A percentile compares a stretch with the other conserved stretches of the same genome.
Evolutionary conservation across 768 basidiomycete species (phyloP).

Genomic region (Boletus tylopilopsis): DNA sequence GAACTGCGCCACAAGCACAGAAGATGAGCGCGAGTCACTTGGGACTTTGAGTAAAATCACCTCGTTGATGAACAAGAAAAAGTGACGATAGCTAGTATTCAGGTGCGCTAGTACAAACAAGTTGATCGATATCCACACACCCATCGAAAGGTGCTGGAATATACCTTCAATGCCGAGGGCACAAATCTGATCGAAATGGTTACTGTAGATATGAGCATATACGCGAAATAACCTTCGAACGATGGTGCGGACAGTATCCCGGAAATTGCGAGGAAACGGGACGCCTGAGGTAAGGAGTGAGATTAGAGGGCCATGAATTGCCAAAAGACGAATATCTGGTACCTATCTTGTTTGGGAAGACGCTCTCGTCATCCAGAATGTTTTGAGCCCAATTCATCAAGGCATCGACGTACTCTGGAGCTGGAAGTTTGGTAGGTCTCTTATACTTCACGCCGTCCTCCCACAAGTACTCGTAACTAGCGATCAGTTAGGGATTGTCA

Average conservation of each 20-base stretch:
- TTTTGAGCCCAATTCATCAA: conserved; percentile 99
- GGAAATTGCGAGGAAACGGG: conserved; percentile 87
- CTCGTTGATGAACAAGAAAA: conserved; percentile 96
- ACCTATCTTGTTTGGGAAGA: conserved; percentile 98
- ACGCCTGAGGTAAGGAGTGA: conserved; percentile 52
- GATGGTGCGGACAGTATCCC: conserved; percentile 87
- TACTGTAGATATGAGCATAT: conserved; percentile 98
- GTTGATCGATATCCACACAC: not conserved
- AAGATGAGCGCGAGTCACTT: conserved; percentile 9
- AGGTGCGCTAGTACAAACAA: conserved; percentile 67
- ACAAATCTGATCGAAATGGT: conserved; percentile 98
- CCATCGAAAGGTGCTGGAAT: conserved; percentile 2
- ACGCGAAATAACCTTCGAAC: conserved; percentile 91
- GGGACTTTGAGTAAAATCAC: conserved; percentile 39
- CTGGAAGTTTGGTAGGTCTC: conserved; percentile 89
- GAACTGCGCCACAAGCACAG: conserved; percentile 48
- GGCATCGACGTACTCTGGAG: conserved; percentile 95
- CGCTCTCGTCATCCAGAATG: conserved; percentile 84
- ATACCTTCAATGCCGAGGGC: conserved; percentile 96
- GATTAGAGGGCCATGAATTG: conserved; percentile 6
- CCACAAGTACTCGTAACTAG: conserved; percentile 92
- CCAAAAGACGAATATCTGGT: conserved; percentile 7
- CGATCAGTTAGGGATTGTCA: conserved; percentile 4
- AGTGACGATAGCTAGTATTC: conserved; percentile 98
- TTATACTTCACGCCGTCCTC: conserved; percentile 87